Conservation (phyloP, 495 filamentous ascomycete species). For the Xylaria flabelliformis region DNA sequence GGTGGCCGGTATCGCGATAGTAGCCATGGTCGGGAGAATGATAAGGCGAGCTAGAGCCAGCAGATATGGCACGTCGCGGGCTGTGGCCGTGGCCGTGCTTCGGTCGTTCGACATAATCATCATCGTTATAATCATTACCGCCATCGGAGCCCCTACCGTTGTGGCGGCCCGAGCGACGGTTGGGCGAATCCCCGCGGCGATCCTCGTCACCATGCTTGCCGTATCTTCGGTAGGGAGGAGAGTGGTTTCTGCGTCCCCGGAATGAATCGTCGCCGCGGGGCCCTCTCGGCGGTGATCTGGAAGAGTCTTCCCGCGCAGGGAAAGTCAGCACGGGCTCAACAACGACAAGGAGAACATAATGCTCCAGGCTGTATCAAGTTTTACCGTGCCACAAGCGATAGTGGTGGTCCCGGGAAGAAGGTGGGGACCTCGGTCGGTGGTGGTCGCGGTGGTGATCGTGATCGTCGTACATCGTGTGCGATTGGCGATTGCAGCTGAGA, state of each 20-base stretch:
- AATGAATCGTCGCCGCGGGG: conserved; percentile 39
- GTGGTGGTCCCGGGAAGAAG: conserved; percentile 38
- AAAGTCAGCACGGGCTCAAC: conserved; percentile 48
- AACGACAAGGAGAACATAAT: conserved; percentile 46
- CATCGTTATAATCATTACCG: conserved; percentile 31
- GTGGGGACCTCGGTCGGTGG: conserved; percentile 40
- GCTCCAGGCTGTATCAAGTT: conserved; percentile 49
- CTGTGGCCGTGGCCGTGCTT: conserved; percentile 23
- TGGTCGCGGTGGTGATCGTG: conserved; percentile 35
- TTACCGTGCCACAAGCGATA: conserved; percentile 58
- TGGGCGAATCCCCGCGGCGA: conserved; percentile 16
- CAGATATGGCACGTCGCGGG: conserved; percentile 34
- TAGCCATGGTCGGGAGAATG: conserved; percentile 33
- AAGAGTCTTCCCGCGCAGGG: conserved; percentile 44
- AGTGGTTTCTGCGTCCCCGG: conserved; percentile 29
- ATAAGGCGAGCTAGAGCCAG: conserved; percentile 35
- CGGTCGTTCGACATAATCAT: conserved; percentile 27
- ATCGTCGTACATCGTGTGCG: conserved; percentile 35
- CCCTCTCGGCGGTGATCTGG: conserved; percentile 39
- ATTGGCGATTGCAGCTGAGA: background rate
- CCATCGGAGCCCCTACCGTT: conserved; percentile 25
- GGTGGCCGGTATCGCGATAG: conserved; percentile 34
- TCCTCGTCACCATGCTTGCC: conserved; percentile 17
- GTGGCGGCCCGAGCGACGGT: conserved; percentile 17
- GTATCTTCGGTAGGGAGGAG: conserved; percentile 31